Conservation (phyloP, 176 grass and related monocot species). For the Phoenix dactylifera region DNA sequence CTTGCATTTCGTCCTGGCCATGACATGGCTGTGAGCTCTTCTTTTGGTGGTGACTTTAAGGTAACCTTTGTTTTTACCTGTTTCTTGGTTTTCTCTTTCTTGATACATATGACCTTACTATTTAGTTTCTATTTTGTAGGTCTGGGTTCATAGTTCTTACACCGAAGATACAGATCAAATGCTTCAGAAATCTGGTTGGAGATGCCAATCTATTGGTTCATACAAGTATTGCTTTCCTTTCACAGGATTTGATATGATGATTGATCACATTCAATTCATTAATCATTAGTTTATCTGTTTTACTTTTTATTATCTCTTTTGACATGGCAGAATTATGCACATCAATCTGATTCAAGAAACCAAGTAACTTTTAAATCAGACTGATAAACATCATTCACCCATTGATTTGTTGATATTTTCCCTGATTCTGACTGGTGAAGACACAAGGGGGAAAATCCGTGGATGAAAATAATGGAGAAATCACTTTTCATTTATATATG, state of each 20-base stretch:
- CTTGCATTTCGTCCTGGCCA: constrained; percentile 68
- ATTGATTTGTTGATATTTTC: too few relatives aligned
- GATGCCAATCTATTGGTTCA: constrained; percentile 92
- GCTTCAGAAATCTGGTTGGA: constrained; percentile 64
- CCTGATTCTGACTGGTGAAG: too few relatives aligned
- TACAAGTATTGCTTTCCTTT: constrained; percentile 56
- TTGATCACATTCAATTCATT: too few relatives aligned
- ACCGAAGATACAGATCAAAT: constrained; percentile 33
- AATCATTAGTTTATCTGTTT: too few relatives aligned
- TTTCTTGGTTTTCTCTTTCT: constrained; percentile 5
- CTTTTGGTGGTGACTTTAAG: constrained; percentile 88
- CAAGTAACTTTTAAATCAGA: too few relatives aligned
- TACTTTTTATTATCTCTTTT: too few relatives aligned
- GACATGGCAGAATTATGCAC: too few relatives aligned
- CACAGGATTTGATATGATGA: neutral
- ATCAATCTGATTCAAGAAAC: too few relatives aligned
- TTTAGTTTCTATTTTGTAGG: constrained; percentile 23
- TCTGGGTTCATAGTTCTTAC: constrained; percentile 50
- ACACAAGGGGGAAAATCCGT: too few relatives aligned
- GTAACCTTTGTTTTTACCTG: constrained; percentile 25
- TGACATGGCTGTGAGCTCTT: constrained; percentile 70
- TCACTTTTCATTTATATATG: too few relatives aligned
- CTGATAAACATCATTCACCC: too few relatives aligned
- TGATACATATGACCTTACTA: constrained; percentile 3
- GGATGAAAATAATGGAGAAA: too few relatives aligned